Evolutionary conservation across 306 rosid genomes (phyloP), one percentile per base, ranked within the genome.

Genomic region (Inga laurina): DNA sequence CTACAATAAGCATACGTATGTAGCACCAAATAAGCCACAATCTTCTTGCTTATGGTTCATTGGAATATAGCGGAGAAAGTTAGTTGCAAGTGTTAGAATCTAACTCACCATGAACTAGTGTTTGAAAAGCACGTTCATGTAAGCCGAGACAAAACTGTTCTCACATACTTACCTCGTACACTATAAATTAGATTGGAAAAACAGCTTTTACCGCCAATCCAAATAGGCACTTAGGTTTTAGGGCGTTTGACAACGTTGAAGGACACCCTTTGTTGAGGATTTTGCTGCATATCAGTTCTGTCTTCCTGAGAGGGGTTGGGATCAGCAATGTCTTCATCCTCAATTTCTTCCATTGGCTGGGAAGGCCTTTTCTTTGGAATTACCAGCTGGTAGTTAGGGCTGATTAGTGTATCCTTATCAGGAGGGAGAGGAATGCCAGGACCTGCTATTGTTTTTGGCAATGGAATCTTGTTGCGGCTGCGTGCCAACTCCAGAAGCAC

Each of bases 401-500:
- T 64, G 21, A 64, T 12, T 64, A 27, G 69, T 64, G 69, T 64
- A 30, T 64, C 69, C 69, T 64, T 27, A 4, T 64, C 39, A 64
- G 69, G 4, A 64, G 69, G 69, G 5, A 64, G 39, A 64, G 69
- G 9, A 30, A 64, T 64, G 39, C 69, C 39, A 64, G 94, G 93
- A 78, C 97, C 95, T 0, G 92, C 82, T 74, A 90, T 82, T 59
- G 90, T 73, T 90, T 85, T 93, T 3, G 94, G 97, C 54, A 95
- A 78, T 10, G 97, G 97, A 62, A 91, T 92, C 84, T 91, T 93
- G 86, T 93, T 95, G 61, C 97, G 85, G 84, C 86, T 95, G 54
- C 93, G 88, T 8, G 98, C 96, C 84, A 95, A 85, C 88, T 95
- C 97, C 49, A 93, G 84, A 32, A 95, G 89, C 44, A 90, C 96